phyloP scores from a whole-genome alignment of 1,139 yeast genomes.

The Diutina rugosa region DNA sequence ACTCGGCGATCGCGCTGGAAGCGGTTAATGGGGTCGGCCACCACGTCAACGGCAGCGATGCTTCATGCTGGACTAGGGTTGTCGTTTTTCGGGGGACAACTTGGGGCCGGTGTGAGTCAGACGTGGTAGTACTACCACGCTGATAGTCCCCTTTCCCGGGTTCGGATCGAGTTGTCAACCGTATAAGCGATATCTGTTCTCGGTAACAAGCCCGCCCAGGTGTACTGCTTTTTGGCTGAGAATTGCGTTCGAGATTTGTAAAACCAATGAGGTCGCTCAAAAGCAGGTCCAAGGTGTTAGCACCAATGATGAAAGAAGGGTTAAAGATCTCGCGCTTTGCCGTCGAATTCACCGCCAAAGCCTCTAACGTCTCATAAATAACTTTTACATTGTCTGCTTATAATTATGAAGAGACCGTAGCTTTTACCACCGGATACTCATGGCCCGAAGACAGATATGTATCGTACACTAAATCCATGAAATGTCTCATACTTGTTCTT shows the following conservation, averaged over 20 bases:
- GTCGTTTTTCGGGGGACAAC: too few species aligned
- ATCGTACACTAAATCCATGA: too few species aligned
- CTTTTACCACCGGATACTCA: conserved; percentile 51
- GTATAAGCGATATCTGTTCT: conserved; percentile 41
- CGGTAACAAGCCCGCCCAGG: conserved; percentile 69
- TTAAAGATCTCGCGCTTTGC: conserved; percentile 12
- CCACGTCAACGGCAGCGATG: too few species aligned
- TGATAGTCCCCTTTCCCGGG: too few species aligned
- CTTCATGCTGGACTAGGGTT: too few species aligned
- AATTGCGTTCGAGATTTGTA: conserved; percentile 60
- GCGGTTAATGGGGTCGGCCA: too few species aligned
- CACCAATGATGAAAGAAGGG: conserved; percentile 44
- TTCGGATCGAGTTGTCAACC: conserved; percentile 25
- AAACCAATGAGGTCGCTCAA: conserved; percentile 53
- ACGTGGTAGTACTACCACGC: too few species aligned
- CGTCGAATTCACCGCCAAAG: conserved; percentile 8
- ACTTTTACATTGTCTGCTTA: conserved; percentile 49
- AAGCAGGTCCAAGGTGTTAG: conserved; percentile 41
- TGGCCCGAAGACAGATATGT: too few species aligned
- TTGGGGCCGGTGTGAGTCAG: too few species aligned
- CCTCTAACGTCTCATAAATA: conserved; percentile 33
- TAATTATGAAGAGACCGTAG: conserved; percentile 81
- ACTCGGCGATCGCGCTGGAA: too few species aligned
- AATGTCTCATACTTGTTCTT: too few species aligned
- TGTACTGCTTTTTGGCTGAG: conserved; percentile 44